Evolutionary conservation across 2,329 filamentous ascomycete genomes (phyloP).

Genomic region (Aureobasidium sp.): DNA sequence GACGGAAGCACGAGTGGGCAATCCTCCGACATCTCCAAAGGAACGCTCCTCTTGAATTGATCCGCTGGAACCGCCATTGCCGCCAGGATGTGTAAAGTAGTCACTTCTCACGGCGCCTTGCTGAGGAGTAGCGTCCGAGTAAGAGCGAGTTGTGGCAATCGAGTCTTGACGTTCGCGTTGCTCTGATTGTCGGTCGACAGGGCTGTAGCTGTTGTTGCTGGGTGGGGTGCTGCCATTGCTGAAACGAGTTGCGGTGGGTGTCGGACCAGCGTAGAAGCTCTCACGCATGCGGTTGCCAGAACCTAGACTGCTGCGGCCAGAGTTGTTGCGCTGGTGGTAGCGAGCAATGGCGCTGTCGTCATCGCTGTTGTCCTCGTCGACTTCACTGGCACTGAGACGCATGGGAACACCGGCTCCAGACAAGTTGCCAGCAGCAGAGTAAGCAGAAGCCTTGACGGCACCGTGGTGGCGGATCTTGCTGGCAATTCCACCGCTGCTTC

Average conservation of each 20-base stretch:
- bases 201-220: conserved; percentile 32
- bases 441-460: conserved; percentile 70
- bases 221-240: conserved; percentile 50
- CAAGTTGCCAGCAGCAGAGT: conserved; percentile 63
- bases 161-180: conserved; percentile 12
- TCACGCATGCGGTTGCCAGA: conserved; percentile 36
- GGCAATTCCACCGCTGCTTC: conserved; percentile 48
- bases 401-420: conserved; percentile 78
- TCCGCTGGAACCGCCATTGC: conserved; percentile 36
- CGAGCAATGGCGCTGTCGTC: conserved; percentile 50
- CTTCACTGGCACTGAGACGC: conserved; percentile 88
- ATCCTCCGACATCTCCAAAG: conserved; percentile 49
- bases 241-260: conserved; percentile 30
- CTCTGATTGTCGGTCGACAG: conserved; percentile 23
- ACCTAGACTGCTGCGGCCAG: conserved; percentile 60
- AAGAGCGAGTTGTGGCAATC: background rate
- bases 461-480: conserved; percentile 86
- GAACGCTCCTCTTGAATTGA: conserved; percentile 37
- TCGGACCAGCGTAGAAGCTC: conserved; percentile 24
- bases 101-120: conserved; percentile 26
- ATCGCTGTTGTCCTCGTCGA: conserved; percentile 79
- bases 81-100: conserved; percentile 38
- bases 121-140: conserved; percentile 42
- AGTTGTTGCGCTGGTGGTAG: conserved; percentile 64
- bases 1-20: conserved; percentile 33